Percentiles rank a stretch among this genome's conserved stretches.
These are phyloP conservation scores for Tuber indicum DNA, from an alignment of 495 filamentous ascomycete species.

Conservation along the genomic window DNA sequence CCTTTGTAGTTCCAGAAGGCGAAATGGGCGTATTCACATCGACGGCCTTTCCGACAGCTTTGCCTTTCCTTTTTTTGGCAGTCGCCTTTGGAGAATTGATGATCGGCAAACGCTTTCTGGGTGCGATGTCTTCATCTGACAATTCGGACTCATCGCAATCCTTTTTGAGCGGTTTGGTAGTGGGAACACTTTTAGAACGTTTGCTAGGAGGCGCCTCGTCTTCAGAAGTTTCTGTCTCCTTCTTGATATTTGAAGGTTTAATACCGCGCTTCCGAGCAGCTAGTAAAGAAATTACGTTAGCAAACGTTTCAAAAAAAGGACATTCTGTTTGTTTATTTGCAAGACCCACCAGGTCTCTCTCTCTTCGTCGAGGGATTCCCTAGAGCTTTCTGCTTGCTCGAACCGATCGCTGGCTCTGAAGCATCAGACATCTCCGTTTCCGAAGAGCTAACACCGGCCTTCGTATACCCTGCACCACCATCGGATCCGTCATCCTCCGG, in stretches of 20 bases:
- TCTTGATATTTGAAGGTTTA: not conserved
- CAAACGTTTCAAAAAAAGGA: not conserved
- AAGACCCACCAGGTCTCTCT: not conserved
- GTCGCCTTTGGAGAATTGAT: not conserved
- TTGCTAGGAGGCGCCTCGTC: slow-evolving; percentile 37
- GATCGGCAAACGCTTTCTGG: not conserved
- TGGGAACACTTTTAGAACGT: slow-evolving; percentile 10
- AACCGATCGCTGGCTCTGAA: not conserved
- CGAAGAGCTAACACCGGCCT: not conserved
- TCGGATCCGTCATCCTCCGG: not conserved
- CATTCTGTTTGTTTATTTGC: slow-evolving; percentile 48
- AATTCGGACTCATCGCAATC: not conserved
- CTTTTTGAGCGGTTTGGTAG: not conserved
- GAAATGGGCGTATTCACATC: not conserved
- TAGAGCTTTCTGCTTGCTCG: not conserved
- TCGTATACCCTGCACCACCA: not conserved
- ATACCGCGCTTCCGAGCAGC: not conserved
- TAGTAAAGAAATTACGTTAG: not conserved
- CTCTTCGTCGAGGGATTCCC: not conserved
- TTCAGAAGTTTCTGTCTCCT: slow-evolving; percentile 18
- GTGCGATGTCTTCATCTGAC: not conserved
- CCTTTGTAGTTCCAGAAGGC: not conserved
- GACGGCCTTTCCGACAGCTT: not conserved
- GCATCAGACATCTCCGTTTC: not conserved
- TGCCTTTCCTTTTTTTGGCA: not conserved